Conservation (phyloP, 495 filamentous ascomycete species). For the Penicillium pancosmium region DNA sequence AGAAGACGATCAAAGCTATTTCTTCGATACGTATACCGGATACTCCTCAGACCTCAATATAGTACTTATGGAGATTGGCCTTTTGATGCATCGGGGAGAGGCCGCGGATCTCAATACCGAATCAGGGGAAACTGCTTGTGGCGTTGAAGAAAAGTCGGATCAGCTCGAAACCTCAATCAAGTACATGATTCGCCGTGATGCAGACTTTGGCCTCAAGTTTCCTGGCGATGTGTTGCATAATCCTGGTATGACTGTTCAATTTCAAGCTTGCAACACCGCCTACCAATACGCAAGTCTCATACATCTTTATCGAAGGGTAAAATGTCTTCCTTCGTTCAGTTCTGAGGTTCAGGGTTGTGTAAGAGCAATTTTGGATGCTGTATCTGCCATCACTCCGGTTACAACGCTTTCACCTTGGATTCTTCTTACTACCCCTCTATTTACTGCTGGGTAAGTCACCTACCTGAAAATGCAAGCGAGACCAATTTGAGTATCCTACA, state of each 20-base stretch:
- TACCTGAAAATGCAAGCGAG: not conserved
- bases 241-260: constrained; percentile 7
- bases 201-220: constrained; percentile 5
- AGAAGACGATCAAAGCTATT: constrained; percentile 5
- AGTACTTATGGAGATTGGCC: constrained; percentile 15
- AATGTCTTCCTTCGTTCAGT: constrained; percentile 2
- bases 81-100: not conserved
- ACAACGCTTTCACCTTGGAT: constrained; percentile 22
- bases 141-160: not conserved
- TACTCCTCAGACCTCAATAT: constrained; percentile 22
- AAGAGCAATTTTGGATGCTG: constrained; percentile 18
- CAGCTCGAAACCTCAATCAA: constrained; percentile 9
- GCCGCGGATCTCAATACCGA: not conserved
- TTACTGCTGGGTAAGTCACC: constrained; percentile 18
- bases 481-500: not conserved
- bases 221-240: constrained; percentile 5
- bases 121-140: not conserved
- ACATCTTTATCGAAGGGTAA: constrained; percentile 17
- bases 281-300: constrained; percentile 18
- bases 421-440: constrained; percentile 22
- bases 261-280: constrained; percentile 19
- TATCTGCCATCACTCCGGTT: constrained; percentile 14
- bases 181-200: constrained; percentile 18
- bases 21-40: constrained; percentile 21
- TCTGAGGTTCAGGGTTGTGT: constrained; percentile 18